A percentile compares a stretch with the other conserved stretches of the same genome.
Conservation (phyloP, 1,284 basidiomycete species). For the Tylopilus sp. region DNA sequence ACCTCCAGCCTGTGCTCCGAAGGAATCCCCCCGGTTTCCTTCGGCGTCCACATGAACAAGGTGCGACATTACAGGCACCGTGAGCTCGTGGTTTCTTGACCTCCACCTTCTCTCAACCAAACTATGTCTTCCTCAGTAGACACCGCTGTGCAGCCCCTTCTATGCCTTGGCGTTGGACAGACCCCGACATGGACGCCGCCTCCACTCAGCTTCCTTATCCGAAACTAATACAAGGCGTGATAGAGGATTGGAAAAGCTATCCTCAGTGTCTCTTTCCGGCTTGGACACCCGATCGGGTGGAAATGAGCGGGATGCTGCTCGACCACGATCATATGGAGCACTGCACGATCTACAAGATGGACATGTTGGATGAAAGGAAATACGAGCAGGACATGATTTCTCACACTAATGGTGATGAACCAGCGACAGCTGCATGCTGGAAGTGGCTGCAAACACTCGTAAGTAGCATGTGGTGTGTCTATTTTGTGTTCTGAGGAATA, state of each 20-base stretch:
- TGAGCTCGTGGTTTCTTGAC: neutral
- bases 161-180: neutral
- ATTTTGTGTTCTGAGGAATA: neutral
- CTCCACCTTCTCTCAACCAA: neutral
- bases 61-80: neutral
- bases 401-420: neutral
- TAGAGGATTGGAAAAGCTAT: neutral
- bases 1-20: neutral
- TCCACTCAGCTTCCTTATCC: neutral
- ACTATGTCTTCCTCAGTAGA: neutral
- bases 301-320: neutral
- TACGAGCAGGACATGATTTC: neutral
- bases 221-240: neutral
- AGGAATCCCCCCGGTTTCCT: neutral
- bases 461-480: neutral
- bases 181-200: neutral
- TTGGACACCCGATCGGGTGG: neutral
- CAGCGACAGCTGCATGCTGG: neutral
- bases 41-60: no score
- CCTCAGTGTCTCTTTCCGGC: neutral
- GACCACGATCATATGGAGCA: neutral
- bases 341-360: neutral
- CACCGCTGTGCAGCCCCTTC: neutral
- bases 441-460: neutral
- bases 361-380: neutral